Evolutionary conservation across 352 stramenopile species (phyloP), one percentile per base, ranked within the genome.

Genomic region (Phytopythium ostracodes): DNA sequence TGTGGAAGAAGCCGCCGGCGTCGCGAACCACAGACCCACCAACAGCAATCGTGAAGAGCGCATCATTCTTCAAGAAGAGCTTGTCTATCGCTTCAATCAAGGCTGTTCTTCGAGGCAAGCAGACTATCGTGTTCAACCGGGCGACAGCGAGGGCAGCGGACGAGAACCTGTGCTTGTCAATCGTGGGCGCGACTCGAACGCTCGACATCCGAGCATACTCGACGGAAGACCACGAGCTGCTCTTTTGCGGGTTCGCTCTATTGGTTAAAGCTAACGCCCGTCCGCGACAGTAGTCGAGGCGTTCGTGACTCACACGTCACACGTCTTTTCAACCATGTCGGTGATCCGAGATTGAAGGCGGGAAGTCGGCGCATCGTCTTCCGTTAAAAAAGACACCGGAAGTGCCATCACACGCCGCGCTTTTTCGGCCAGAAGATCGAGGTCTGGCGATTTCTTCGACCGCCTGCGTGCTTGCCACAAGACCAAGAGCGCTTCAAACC

Each of bases 201-300:
- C 71, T 84, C 18, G 75, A 81, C 59, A 62, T 84, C n/a, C 73
- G 66, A 51, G 68, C 75, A 0, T 54, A 76, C 43, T 71, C 65
- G 22, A 51, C 59, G 42, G 58, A 76, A 36, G 65, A 64, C n/a
- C 76, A 79, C 35, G 65, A 79, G 51, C 54, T 68, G 24, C 64
- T 84, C 0, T 69, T 68, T 22, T 58, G 60, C 2, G 72, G 75
- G 31, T 66, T 84, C 18, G 64, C 67, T 4, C 52, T 66, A 29
- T 54, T 84, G 14, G 43, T 75, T 12, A 59, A 63, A 29, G 14
- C 10, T 14, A 43, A 60, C 38, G 25, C 17, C 3, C 3, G 18
- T 2, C 15, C 22, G 8, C n/a, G 4, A 50, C 54, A 11, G 52
- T 57, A 57, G 52, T 8, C 9, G 20, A 18, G 2, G 18, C 42